Evolutionary conservation across 108 stramenopile genomes (phyloP).

Genomic region (Parmales sp.): DNA sequence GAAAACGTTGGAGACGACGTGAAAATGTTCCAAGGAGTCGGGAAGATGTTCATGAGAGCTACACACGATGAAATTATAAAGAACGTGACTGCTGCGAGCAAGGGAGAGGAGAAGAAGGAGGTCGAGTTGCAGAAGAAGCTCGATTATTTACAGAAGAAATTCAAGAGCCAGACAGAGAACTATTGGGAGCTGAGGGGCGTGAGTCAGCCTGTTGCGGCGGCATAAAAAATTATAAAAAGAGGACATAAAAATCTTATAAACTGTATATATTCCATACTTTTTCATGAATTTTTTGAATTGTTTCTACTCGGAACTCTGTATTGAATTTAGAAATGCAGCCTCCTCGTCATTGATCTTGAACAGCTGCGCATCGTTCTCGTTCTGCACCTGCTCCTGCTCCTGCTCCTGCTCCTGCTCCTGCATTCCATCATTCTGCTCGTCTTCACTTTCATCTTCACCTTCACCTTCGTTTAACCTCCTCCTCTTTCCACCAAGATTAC

Average conservation of each 20-base stretch:
- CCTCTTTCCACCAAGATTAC: not conserved
- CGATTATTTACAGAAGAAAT: conserved; percentile 66
- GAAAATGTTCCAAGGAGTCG: conserved; percentile 54
- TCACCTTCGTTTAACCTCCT: not conserved
- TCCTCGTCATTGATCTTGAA: not conserved
- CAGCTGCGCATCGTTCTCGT: too few relatives aligned
- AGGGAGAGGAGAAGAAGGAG: conserved; percentile 39
- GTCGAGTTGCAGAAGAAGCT: conserved; percentile 53
- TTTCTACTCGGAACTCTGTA: not conserved
- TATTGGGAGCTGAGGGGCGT: not conserved
- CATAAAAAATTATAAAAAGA: not conserved
- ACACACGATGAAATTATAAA: conserved; percentile 37
- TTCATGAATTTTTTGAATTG: not conserved
- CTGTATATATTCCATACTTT: not conserved
- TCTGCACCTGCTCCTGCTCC: too few relatives aligned
- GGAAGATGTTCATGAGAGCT: conserved; percentile 72
- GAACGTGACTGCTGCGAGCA: conserved; percentile 43
- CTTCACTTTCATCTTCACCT: not conserved
- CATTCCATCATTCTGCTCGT: too few relatives aligned
- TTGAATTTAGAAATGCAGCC: not conserved
- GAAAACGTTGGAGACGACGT: conserved; percentile 32
- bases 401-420: too few relatives aligned
- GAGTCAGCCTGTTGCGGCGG: not conserved
- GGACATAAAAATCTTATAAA: not conserved
- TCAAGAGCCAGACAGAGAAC: conserved; percentile 51